Base-by-base conservation (phyloP, 1,284 basidiomycete genomes). In the Neonothopanus nambi region DNA sequence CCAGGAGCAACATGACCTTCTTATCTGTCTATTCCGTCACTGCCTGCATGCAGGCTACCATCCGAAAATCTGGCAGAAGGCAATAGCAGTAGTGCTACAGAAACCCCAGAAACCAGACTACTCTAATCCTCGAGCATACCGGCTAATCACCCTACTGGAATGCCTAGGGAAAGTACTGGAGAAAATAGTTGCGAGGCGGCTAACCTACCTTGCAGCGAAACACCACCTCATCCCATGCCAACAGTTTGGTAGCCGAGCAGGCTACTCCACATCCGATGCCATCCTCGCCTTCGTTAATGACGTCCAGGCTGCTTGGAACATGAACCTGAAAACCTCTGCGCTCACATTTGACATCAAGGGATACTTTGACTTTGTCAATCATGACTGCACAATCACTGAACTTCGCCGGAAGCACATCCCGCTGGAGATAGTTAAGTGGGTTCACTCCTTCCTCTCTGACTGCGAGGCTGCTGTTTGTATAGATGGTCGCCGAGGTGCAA, bases 291-390 rank as follows among this genome's bases (percentile, higher is more conserved):
- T 67, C 30, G 48, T 51, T 0, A 61, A 69, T 39, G 67, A 68
- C 45, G 55, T 68, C 0, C 50, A 68, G 13, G 56, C 62, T 1
- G 66, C 62, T 9, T 58, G 60, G 56, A 61, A 64, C 40, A 38
- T 62, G 23, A 48, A 54, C 2, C 50, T 55, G 23, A 60, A 59
- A 6, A 60, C 64, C 5, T 63, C 64, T 0, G 59, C 60, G 0
- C 57, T 68, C 4, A 65, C 64, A 0, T 65, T 69, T 41, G 62
- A 69, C 39, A 67, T 69, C n/a, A 64, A 63, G 43, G 66, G 67
- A 0, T 67, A 61, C 52, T 70, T 69, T 51, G 62, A 68, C 57
- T 60, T 59, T 53, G 60, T 70, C 26, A 66, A 68, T 48, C 66
- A 69, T 48, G 23, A 50, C 6, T n/a, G 38, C 12, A 13, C 24